These are phyloP conservation scores for Colletotrichum paranaense DNA, from an alignment of 2,329 filamentous ascomycete species.

Conservation along the genomic window DNA sequence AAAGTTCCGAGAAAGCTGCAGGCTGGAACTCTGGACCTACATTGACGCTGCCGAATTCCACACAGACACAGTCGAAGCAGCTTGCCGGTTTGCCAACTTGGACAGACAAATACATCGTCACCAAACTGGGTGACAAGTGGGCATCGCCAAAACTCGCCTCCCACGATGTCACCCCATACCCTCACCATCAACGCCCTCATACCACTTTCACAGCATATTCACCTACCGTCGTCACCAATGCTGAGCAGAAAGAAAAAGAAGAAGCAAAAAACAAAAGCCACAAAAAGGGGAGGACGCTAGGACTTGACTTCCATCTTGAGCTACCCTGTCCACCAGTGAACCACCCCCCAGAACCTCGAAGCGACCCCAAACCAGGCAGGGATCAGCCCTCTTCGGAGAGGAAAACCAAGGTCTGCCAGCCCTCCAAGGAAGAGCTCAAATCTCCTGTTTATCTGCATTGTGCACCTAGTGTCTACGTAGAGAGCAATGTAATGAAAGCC, in stretches of 20 bases:
- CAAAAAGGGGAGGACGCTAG: constrained; percentile 11
- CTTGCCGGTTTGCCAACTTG: neutral
- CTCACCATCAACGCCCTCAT: neutral
- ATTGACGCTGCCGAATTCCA: neutral
- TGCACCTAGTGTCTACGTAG: neutral
- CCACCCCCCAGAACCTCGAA: neutral
- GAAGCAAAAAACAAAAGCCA: neutral
- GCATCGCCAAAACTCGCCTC: neutral
- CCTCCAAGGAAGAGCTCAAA: neutral
- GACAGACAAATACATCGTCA: too few species aligned
- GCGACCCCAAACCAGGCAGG: constrained; percentile 9
- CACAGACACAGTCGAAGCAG: neutral
- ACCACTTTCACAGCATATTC: neutral
- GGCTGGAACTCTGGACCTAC: neutral
- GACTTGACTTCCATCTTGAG: constrained; percentile 29
- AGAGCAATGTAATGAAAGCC: neutral
- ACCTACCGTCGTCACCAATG: neutral
- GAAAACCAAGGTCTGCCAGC: constrained; percentile 18
- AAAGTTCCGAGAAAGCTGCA: neutral
- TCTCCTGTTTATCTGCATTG: neutral
- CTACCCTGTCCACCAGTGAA: neutral
- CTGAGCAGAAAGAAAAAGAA: neutral
- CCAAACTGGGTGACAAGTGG: neutral
- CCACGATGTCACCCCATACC: constrained; percentile 12
- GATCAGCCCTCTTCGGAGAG: constrained; percentile 7